phyloP scores from a whole-genome alignment of 352 stramenopile species.

The Phytophthora melonis region DNA sequence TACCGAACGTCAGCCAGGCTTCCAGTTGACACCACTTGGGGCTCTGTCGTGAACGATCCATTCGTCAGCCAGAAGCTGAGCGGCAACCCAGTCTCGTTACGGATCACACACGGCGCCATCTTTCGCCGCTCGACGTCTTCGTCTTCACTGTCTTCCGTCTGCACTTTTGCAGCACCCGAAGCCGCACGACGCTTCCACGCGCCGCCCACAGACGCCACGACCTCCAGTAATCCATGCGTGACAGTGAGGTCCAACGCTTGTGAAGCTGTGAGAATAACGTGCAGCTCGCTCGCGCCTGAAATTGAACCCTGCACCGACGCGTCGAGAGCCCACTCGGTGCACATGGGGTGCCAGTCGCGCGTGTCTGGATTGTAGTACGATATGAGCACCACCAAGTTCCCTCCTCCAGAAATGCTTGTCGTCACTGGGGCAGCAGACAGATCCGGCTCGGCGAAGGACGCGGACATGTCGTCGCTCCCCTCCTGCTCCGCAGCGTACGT shows the following conservation, averaged over 20 bases:
- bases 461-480: slow-evolving; percentile 16
- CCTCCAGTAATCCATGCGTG: slow-evolving; percentile 81
- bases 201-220: slow-evolving; percentile 77
- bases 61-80: slow-evolving; percentile 80
- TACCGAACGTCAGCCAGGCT: slow-evolving; percentile 74
- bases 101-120: slow-evolving; percentile 77
- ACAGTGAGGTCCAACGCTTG: slow-evolving; percentile 79
- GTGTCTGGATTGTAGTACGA: slow-evolving; percentile 89
- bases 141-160: slow-evolving; percentile 19
- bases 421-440: slow-evolving; percentile 24
- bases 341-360: slow-evolving; percentile 85
- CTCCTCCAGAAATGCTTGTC: slow-evolving; percentile 74
- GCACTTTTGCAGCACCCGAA: slow-evolving; percentile 4
- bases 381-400: slow-evolving; percentile 66
- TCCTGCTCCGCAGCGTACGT: slow-evolving; percentile 48
- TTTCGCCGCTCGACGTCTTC: slow-evolving; percentile 48
- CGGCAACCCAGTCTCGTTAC: slow-evolving; percentile 79
- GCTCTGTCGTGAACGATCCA: slow-evolving; percentile 45
- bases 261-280: slow-evolving; percentile 77
- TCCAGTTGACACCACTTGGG: slow-evolving; percentile 50
- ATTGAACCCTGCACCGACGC: slow-evolving; percentile 66
- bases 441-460: slow-evolving; percentile 33
- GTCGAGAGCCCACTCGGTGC: slow-evolving; percentile 78
- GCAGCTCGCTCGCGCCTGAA: slow-evolving; percentile 64
- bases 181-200: slow-evolving; percentile 67